phyloP scores from a whole-genome alignment of 2,329 filamentous ascomycete species.

The Penicillium sp. region DNA sequence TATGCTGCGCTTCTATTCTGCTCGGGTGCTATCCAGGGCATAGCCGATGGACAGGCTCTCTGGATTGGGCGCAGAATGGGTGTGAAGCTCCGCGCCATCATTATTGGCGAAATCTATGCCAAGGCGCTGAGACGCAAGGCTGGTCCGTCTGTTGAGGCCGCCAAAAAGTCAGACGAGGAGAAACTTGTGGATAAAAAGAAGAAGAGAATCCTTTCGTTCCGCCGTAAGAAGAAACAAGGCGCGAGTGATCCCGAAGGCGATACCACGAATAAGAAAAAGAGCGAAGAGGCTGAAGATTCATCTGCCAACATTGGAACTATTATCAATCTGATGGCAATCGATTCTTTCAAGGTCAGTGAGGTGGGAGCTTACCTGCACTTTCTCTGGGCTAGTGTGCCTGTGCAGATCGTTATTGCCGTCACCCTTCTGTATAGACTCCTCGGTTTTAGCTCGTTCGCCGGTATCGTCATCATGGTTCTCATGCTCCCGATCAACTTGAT shows the following conservation, averaged over 20 bases:
- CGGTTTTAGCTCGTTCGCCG: conserved; percentile 90
- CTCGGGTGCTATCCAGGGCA: conserved; percentile 78
- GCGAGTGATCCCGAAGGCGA: conserved; percentile 29
- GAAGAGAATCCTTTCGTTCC: conserved; percentile 58
- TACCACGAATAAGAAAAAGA: conserved; percentile 25
- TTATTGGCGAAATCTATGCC: conserved; percentile 96
- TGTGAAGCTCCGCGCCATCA: conserved; percentile 89
- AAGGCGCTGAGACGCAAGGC: conserved; percentile 93
- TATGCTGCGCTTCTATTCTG: conserved; percentile 90
- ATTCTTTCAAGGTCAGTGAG: conserved; percentile 98
- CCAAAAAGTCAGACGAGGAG: conserved; percentile 65
- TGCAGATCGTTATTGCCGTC: conserved; percentile 82
- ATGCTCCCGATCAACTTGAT: conserved; percentile 89
- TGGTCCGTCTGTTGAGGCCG: conserved; percentile 74
- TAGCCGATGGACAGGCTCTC: conserved; percentile 82
- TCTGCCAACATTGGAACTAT: conserved; percentile 97
- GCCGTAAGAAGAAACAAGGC: conserved; percentile 59
- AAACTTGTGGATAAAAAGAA: conserved; percentile 43
- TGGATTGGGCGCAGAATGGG: conserved; percentile 96
- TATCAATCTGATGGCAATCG: conserved; percentile 99
- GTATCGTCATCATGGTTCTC: conserved; percentile 85
- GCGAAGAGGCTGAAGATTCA: conserved; percentile 57
- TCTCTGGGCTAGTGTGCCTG: conserved; percentile 87
- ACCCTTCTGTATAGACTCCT: conserved; percentile 85
- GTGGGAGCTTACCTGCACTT: conserved; percentile 95